These are phyloP conservation scores for Phaseolus lunatus DNA, from an alignment of 306 rosid species.

Conservation along the genomic window DNA sequence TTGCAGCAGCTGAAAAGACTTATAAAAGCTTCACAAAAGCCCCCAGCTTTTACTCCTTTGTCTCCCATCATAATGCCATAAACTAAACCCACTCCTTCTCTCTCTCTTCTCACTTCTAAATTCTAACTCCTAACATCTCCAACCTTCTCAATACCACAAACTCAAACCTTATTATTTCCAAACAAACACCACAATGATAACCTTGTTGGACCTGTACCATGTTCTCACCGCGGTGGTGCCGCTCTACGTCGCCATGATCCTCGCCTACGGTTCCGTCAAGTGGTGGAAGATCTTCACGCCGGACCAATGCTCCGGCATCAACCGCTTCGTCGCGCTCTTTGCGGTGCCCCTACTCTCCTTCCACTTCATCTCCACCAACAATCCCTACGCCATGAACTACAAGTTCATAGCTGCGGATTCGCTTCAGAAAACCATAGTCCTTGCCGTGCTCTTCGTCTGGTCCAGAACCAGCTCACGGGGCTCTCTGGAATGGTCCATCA, in stretches of 20 bases:
- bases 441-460: constrained; percentile 62
- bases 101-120: background rate
- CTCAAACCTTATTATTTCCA: background rate
- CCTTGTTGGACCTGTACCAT: constrained; percentile 68
- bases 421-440: constrained; percentile 65
- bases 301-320: constrained; percentile 87
- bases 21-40: constrained; percentile 52
- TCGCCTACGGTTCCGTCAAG: constrained; percentile 85
- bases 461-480: constrained; percentile 62
- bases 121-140: background rate
- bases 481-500: constrained; percentile 79
- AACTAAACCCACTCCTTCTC: constrained; percentile 12
- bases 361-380: constrained; percentile 83
- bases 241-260: constrained; percentile 83
- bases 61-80: constrained; percentile 58
- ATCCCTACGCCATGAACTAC: constrained; percentile 83
- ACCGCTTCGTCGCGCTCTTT: constrained; percentile 87
- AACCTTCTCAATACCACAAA: background rate
- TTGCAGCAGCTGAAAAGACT: constrained; percentile 45
- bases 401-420: constrained; percentile 82
- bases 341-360: constrained; percentile 88
- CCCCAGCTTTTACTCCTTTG: constrained; percentile 53
- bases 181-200: constrained; percentile 59
- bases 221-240: constrained; percentile 89
- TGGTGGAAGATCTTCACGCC: constrained; percentile 95